Percentiles rank a stretch among this genome's conserved stretches.
These are phyloP conservation scores for Lactarius tabidus DNA, from an alignment of 768 basidiomycete species.

Conservation along the genomic window DNA sequence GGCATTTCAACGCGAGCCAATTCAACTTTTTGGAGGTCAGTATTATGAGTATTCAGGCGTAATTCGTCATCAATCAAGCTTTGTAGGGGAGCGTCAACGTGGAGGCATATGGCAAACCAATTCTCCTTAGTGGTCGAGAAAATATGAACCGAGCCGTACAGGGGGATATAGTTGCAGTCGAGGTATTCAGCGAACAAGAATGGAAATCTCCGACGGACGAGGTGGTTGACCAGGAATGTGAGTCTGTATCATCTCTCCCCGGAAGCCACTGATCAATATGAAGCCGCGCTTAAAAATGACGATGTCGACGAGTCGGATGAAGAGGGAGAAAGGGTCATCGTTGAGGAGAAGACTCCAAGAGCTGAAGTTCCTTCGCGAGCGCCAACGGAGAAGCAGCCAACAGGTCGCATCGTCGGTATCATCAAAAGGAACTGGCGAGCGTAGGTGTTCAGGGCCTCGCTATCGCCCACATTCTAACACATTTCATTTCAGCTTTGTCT, in stretches of 20 bases:
- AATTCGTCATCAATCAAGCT: neutral
- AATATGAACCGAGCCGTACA: constrained; percentile 95
- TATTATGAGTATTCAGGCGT: constrained; percentile 8
- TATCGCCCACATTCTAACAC: constrained; percentile 5
- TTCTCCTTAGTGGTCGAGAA: constrained; percentile 83
- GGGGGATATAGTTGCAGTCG: constrained; percentile 88
- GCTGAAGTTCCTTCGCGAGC: constrained; percentile 29
- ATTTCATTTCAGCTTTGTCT: constrained; percentile 66
- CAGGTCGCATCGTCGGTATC: constrained; percentile 86
- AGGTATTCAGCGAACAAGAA: constrained; percentile 79
- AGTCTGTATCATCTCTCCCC: constrained; percentile 27
- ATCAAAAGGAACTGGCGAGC: constrained; percentile 96
- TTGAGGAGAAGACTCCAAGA: constrained; percentile 31
- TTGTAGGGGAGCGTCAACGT: constrained; percentile 75
- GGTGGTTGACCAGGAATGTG: constrained; percentile 91
- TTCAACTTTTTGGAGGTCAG: constrained; percentile 93
- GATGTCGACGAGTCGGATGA: constrained; percentile 74
- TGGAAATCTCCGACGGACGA: constrained; percentile 93
- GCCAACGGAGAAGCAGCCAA: constrained; percentile 72
- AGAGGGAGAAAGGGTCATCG: constrained; percentile 43
- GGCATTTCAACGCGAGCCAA: constrained; percentile 90
- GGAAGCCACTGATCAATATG: neutral
- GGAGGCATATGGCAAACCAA: constrained; percentile 65
- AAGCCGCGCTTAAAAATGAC: constrained; percentile 82
- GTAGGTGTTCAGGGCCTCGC: constrained; percentile 43